These are phyloP conservation scores for Metrosideros polymorpha DNA, from an alignment of 441 rosid genomes.

Conservation along the genomic window DNA sequence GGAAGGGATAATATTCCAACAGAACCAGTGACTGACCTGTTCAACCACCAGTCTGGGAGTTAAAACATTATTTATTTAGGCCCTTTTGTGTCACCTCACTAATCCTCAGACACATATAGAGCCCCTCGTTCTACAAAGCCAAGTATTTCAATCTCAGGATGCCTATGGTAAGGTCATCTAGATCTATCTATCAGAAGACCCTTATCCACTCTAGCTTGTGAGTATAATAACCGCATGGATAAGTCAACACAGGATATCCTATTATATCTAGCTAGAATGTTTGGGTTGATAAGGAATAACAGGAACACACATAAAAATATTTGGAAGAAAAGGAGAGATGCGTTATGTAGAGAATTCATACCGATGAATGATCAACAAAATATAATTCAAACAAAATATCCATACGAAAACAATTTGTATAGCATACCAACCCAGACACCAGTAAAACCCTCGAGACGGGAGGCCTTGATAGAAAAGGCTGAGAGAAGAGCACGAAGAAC, in stretches of 20 bases:
- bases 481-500: conserved; percentile 63
- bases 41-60: not conserved
- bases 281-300: not conserved
- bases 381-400: not conserved
- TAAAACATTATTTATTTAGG: not conserved
- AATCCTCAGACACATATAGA: not conserved
- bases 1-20: not conserved
- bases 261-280: not conserved
- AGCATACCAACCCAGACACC: conserved; percentile 87
- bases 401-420: not conserved
- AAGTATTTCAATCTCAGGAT: not conserved
- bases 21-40: not conserved
- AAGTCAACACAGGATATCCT: not conserved
- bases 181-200: not conserved
- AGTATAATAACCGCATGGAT: not conserved
- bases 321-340: not conserved
- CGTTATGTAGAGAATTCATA: not conserved
- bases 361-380: not conserved
- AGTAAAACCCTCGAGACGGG: conserved; percentile 63
- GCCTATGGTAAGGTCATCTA: not conserved
- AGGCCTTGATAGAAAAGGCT: conserved; percentile 60
- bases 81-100: not conserved
- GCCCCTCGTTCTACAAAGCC: not conserved
- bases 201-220: not conserved
- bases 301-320: not conserved